Evolutionary conservation across 192 early-diverging fungal genomes (phyloP).

Genomic region (Lobosporangium transversale): DNA sequence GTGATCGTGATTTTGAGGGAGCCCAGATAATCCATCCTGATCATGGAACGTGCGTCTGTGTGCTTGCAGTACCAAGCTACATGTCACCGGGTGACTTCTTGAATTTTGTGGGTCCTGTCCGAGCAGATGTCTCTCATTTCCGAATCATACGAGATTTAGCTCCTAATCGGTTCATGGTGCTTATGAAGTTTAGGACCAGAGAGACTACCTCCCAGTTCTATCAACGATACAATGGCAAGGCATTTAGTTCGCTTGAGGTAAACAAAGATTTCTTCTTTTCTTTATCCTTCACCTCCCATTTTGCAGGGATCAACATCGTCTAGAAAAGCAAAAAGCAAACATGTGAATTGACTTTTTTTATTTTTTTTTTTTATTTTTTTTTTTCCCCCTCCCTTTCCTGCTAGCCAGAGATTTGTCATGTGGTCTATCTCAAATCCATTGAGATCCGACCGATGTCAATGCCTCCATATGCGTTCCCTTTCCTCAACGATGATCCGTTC

Average conservation of each 20-base stretch:
- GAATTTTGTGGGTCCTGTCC: conserved; percentile 78
- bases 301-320: not conserved
- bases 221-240: conserved; percentile 80
- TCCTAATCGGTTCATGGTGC: conserved; percentile 89
- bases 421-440: conserved; percentile 82
- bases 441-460: conserved; percentile 69
- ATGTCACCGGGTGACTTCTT: conserved; percentile 92
- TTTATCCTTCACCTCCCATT: not conserved
- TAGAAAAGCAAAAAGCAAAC: not conserved
- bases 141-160: conserved; percentile 81
- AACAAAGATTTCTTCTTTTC: not conserved
- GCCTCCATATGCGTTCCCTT: conserved; percentile 69
- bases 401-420: conserved; percentile 79
- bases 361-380: not conserved
- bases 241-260: conserved; percentile 87
- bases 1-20: conserved; percentile 8
- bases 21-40: conserved; percentile 48
- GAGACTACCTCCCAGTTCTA: conserved; percentile 75
- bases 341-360: not conserved
- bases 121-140: conserved; percentile 76
- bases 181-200: conserved; percentile 79
- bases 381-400: too few species aligned
- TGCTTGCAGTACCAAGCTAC: conserved; percentile 90
- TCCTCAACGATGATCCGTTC: conserved; percentile 64
- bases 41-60: conserved; percentile 64